Evolutionary conservation across 805 yeast species (phyloP), one percentile per base, ranked within the genome.

Genomic region (Vanderwaltozyma verrucispora): DNA sequence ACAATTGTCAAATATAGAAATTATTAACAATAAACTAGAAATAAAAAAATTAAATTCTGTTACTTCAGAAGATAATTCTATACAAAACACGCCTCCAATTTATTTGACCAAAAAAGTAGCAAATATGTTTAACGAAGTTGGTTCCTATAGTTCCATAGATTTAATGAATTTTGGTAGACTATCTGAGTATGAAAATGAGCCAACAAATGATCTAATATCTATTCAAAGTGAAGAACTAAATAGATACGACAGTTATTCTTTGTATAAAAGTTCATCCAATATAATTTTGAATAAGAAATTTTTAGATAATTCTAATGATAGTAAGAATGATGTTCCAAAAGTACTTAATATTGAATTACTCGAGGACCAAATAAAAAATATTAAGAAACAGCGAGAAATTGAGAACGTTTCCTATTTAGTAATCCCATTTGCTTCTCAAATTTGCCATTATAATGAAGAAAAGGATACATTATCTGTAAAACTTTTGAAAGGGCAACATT

Each of bases 41-140:
- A 14, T 9, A n/a, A 14, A 27, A 27, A n/a, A 16, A 27, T 5
- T 18, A 10, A 28, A 10, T 15, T n/a, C 16, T 6, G 4, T 28
- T 2, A 31, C 17, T 5, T 6, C 17, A 28, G 37, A 29, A 13
- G 12, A 19, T 18, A 27, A 31, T 27, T 36, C 39, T 3, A 36
- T 36, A 11, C 4, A 14, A 7, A 13, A 18, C 14, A 45, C 47
- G n/a, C 47, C 50, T n/a, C 33, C 49, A 10, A 27, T 30, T 14
- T 45, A 37, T 26, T 32, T 42, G 23, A 30, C 38, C n/a, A 37
- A 36, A 14, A 34, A 29, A 17, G 13, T 17, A 4, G 14, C 23
- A 4, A 17, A 29, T 29, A 13, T 10, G 23, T 17, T 29, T 19
- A 29, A 29, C n/a, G 12, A 14, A 9, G 5, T 18, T 29, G 32